Evolutionary conservation across 805 yeast genomes (phyloP), one percentile per base, ranked within the genome.

Genomic region (Schwanniomyces occidentalis): DNA sequence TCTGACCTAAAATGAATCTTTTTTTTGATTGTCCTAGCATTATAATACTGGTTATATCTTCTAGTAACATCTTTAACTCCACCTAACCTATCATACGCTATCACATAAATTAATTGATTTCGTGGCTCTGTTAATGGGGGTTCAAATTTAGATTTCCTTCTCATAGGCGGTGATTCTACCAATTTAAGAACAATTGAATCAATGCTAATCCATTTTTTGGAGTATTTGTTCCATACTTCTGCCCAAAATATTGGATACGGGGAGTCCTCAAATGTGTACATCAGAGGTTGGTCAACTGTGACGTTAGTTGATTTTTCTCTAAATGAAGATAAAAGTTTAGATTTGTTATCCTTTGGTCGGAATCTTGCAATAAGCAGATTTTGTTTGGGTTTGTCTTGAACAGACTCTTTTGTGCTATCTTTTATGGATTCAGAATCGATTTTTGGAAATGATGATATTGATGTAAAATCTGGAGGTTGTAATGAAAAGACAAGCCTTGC

Each of bases 391-490:
- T 30, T 14, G 9, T 21, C 17, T 8, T 18, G 18, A 13, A 16
- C 27, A 30, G 21, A 16, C 21, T 26, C 31, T 19, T 32, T 10
- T 28, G 52, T 22, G 24, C 16, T 27, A 54, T 28, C 12, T 56
- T 41, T 20, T 58, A 61, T n/a, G 52, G 51, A 24, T 56, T 58
- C 8, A 52, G 37, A 8, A 34, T 35, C 24, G 48, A 42, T 35
- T 41, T 40, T 32, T 45, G 56, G 27, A 17, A 30, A 36, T n/a
- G 25, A 46, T 9, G 54, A 35, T 8, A 53, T 46, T 30, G 43
- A 36, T 0, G 89, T 81, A 45, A 80, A 85, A 54, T 93, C 96
- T 0, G 96, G 90, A 0, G 96, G 93, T 53, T 93, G 99, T 20
- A 90, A 51, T 0, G 96, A 90, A 48, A 82, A 81, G 0, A 89